These are phyloP conservation scores for Filobasidium wieringae DNA, from an alignment of 768 basidiomycete genomes.

Conservation along the genomic window DNA sequence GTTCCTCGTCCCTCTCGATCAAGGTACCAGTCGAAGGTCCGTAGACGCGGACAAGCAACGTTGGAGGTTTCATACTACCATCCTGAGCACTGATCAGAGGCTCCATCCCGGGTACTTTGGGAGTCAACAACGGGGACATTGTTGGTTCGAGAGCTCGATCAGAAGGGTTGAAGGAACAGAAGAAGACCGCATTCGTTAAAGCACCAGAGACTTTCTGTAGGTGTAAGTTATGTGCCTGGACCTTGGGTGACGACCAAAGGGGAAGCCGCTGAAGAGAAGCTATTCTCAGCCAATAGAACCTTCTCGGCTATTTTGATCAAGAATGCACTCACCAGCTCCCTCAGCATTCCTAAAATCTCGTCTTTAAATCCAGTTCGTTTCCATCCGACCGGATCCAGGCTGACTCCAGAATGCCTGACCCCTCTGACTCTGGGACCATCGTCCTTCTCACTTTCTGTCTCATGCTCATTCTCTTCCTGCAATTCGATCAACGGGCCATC, in stretches of 20 bases:
- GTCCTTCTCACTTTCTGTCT: neutral
- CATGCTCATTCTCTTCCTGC: neutral
- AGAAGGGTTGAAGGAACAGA: conserved; percentile 58
- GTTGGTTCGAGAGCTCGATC: conserved; percentile 27
- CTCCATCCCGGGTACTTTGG: conserved; percentile 17
- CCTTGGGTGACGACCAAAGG: conserved; percentile 30
- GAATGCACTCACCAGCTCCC: conserved; percentile 22
- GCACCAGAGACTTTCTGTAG: conserved; percentile 79
- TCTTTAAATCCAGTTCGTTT: conserved; percentile 34
- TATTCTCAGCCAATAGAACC: neutral
- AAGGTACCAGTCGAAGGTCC: conserved; percentile 74
- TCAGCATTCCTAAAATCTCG: conserved; percentile 28
- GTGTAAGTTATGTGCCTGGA: conserved; percentile 41
- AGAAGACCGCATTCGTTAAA: conserved; percentile 92
- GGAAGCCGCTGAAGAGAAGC: conserved; percentile 17
- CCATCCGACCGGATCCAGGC: conserved; percentile 21
- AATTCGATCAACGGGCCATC: neutral
- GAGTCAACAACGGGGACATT: conserved; percentile 25
- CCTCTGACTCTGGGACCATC: neutral
- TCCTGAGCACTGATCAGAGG: neutral
- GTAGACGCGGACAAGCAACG: conserved; percentile 80
- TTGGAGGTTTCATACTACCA: conserved; percentile 37
- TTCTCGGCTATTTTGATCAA: conserved; percentile 3
- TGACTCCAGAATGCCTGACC: conserved; percentile 1
- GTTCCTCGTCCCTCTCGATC: conserved; percentile 76